phyloP scores from a whole-genome alignment of 768 basidiomycete genomes.

The Mycena floridula region DNA sequence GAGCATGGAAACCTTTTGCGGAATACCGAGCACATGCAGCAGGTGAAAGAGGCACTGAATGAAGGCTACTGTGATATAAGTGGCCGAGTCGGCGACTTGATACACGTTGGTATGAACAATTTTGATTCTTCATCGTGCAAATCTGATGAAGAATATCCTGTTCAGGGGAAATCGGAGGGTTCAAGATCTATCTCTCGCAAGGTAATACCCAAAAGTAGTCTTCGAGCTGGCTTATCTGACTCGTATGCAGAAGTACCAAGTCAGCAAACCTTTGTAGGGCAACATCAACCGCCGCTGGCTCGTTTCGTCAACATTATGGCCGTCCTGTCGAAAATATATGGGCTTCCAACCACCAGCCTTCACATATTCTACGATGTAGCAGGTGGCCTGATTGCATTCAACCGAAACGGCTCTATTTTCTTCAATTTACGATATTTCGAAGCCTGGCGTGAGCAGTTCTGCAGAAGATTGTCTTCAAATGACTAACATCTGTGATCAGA shows the following conservation, averaged over 20 bases:
- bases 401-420: slow-evolving; percentile 82
- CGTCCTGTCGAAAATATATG: slow-evolving; percentile 65
- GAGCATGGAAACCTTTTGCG: slow-evolving; percentile 58
- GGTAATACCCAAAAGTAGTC: too few species aligned
- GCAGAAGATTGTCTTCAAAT: not conserved
- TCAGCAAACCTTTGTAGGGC: slow-evolving; percentile 38
- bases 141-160: not conserved
- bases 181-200: slow-evolving; percentile 59
- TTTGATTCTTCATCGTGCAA: not conserved
- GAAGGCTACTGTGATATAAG: slow-evolving; percentile 82
- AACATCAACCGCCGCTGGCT: slow-evolving; percentile 51
- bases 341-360: slow-evolving; percentile 63
- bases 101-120: slow-evolving; percentile 44
- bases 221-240: too few species aligned
- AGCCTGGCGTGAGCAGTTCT: slow-evolving; percentile 71
- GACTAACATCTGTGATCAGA: slow-evolving; percentile 35
- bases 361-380: slow-evolving; percentile 83
- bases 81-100: slow-evolving; percentile 55
- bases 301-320: slow-evolving; percentile 70
- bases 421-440: slow-evolving; percentile 83
- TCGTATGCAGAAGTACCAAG: slow-evolving; percentile 48
- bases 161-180: slow-evolving; percentile 52
- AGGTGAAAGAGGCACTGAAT: slow-evolving; percentile 67
- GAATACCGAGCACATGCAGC: slow-evolving; percentile 63
- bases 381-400: slow-evolving; percentile 90